Base-by-base conservation (phyloP, 2,329 filamentous ascomycete genomes). In the Beauveria scarabaeidicola region DNA sequence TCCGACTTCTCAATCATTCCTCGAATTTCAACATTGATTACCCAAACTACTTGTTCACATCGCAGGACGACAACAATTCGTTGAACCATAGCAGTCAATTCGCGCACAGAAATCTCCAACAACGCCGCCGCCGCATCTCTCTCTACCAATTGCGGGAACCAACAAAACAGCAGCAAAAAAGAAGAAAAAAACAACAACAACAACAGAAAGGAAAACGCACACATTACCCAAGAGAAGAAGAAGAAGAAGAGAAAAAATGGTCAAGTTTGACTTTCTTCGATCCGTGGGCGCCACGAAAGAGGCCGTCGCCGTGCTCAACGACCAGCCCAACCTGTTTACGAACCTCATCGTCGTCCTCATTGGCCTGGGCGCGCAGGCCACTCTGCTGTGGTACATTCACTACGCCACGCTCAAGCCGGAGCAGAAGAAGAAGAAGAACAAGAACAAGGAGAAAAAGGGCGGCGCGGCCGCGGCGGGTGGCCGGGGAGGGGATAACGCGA, bases 391-490 rank as follows among this genome's bases (percentile, higher is more conserved):
- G 79, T 83, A 77, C 72, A 85, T 85, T 66, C 81, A 84, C 71
- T 78, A 74, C 66, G 81, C 81, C 61, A 85, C 82, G 21, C 63
- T 82, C 73, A 85, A 85, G 74, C 82, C 82, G 17, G 80, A 82
- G 67, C 82, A 85, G 70, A 79, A 74, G 69, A 81, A 80, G 70
- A 78, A 78, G 67, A 81, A 81, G 32, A 36, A n/a, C n/a, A n/a
- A 36, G 32, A 36, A 36, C 13, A 36, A 36, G 71, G 74, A 74
- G 58, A 70, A 72, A 40, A 73, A 72, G 68, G 77, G 76, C 66
- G 56, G 36, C 27, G 65, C 62, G 1, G 61, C 50, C 5, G 60
- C 61, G 15, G 70, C 68, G 60, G 25, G 25, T 13, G 56, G 48
- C 10, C 47, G 56, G 8, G 48, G 44, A 59, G 19, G 32, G 27